Base-by-base conservation (phyloP, 1,284 basidiomycete genomes). In the Cystobasidium slooffiae region DNA sequence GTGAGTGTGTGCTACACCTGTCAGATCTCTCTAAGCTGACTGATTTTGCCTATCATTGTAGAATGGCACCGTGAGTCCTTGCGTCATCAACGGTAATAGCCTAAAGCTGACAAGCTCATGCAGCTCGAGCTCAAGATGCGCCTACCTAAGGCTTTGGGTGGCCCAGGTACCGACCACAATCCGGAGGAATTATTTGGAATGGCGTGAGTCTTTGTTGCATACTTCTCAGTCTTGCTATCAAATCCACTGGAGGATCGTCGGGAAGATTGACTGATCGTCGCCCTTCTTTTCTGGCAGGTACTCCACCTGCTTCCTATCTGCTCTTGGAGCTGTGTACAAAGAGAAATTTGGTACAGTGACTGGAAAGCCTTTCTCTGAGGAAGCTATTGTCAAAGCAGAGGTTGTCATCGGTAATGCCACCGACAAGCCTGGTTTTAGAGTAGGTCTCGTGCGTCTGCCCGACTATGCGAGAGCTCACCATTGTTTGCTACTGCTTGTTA, bases 281-380 rank as follows among this genome's bases (percentile, higher is more conserved):
- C 47, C n/a, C 16, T 39, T 55, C 10, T 63, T 24, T 14, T 10
- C 9, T 43, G 14, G 37, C 68, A 72, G 69, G 20, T 79, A 78
- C 72, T 70, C 70, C 5, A 78, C 77, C 31, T 79, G 78, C 75
- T 79, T 78, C 77, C 75, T 78, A 12, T 75, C 73, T 37, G 79
- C 79, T 0, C 66, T 80, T 39, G 75, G 68, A 43, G 79, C 79
- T 9, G 69, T 72, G 16, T 77, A 80, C 63, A 76, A 72, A 18
- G 41, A 70, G 70, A 73, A 73, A 22, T 73, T 73, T 43, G 70
- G 70, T 18, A 73, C 70, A n/a, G 62, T 64, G 47, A 73, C 70
- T 41, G 70, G 70, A 39, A 66, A 73, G 70, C 70, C 70, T 12
- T 73, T 73, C 55, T 24, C 62, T 31, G 52, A 64, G 51, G 55